phyloP scores from a whole-genome alignment of 2,329 filamentous ascomycete species.

The Sphaerostilbella broomeana region DNA sequence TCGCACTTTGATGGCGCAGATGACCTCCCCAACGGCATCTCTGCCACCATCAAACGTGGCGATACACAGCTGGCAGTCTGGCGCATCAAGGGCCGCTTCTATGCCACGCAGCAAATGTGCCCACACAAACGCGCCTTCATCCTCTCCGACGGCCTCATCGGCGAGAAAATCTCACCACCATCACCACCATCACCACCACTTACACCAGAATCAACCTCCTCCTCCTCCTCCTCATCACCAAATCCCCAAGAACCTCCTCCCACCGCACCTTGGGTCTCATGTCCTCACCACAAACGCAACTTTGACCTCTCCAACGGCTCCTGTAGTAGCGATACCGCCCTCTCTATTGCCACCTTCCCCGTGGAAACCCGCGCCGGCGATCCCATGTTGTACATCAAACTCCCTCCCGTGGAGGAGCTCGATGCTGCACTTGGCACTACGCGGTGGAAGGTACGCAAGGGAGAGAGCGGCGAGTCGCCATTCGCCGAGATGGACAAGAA shows the following conservation, averaged over 20 bases:
- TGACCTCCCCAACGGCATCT: conserved; percentile 33
- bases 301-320: conserved; percentile 67
- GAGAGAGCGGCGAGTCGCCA: conserved; percentile 39
- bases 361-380: conserved; percentile 70
- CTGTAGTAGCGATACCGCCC: conserved; percentile 65
- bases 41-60: conserved; percentile 72
- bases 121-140: conserved; percentile 87
- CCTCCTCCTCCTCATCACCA: not conserved
- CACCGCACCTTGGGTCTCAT: conserved; percentile 66
- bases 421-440: conserved; percentile 71
- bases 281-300: conserved; percentile 85
- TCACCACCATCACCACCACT: too few species aligned
- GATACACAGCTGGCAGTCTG: conserved; percentile 87
- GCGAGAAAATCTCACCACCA: too few species aligned
- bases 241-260: not conserved
- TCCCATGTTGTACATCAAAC: conserved; percentile 70
- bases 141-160: conserved; percentile 78
- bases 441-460: conserved; percentile 72
- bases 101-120: conserved; percentile 90
- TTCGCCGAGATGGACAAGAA: not conserved
- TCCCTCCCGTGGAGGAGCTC: conserved; percentile 75
- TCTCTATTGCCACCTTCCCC: conserved; percentile 78
- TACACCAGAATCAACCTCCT: too few species aligned
- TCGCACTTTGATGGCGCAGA: conserved; percentile 55
- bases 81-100: conserved; percentile 73